phyloP scores from a whole-genome alignment of 179 eudicot genomes.

The Beta corolliflora region DNA sequence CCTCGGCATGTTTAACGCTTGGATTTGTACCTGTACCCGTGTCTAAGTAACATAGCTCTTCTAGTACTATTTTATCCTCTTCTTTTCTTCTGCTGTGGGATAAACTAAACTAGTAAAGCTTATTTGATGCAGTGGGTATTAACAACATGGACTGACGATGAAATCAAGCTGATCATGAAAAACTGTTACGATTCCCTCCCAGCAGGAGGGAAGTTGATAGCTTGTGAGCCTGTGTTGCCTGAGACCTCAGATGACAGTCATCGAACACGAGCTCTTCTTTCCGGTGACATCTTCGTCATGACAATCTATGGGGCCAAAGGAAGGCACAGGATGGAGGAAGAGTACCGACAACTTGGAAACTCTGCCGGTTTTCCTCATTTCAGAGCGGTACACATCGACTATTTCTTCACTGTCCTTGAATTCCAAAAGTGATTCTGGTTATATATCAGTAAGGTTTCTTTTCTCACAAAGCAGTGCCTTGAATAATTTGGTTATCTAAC shows the following conservation, averaged over 20 bases:
- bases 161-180: slow-evolving; percentile 36
- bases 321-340: slow-evolving; percentile 51
- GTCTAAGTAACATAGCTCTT: not conserved
- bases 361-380: slow-evolving; percentile 45
- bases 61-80: not conserved
- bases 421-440: slow-evolving; percentile 37
- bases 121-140: slow-evolving; percentile 44
- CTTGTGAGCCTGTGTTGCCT: slow-evolving; percentile 54
- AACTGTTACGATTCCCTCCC: slow-evolving; percentile 54
- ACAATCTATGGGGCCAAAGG: slow-evolving; percentile 54
- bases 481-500: too few relatives aligned
- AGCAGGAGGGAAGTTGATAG: slow-evolving; percentile 49
- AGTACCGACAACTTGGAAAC: slow-evolving; percentile 45
- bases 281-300: slow-evolving; percentile 60
- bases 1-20: too few relatives aligned
- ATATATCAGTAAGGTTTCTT: not conserved
- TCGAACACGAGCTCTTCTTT: slow-evolving; percentile 54
- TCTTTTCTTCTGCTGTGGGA: not conserved
- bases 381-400: slow-evolving; percentile 44
- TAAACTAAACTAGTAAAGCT: not conserved
- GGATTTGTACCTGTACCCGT: not conserved
- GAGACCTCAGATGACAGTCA: slow-evolving; percentile 48
- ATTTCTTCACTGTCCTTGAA: slow-evolving; percentile 51
- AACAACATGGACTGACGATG: slow-evolving; percentile 54
- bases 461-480: too few relatives aligned